Evolutionary conservation across 169 alveolate genomes (phyloP), one percentile per base, ranked within the genome.

Genomic region (Plasmodium knowlesi): DNA sequence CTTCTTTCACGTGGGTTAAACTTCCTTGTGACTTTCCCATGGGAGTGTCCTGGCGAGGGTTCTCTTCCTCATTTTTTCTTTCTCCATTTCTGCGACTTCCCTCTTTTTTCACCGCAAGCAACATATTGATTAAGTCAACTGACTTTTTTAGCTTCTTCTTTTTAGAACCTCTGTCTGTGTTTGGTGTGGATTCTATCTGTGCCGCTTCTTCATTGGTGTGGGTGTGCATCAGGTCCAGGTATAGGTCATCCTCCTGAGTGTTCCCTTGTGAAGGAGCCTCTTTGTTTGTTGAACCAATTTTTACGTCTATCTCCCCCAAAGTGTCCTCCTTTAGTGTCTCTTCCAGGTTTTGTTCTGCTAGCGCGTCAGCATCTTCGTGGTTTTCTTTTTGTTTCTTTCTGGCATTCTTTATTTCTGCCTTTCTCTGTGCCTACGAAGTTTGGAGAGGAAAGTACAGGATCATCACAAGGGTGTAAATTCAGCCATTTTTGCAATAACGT

Each of bases 401-500:
- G 46, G 85, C 79, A 37, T 73, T 86, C 70, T 76, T 86, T 6
- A 86, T 74, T 53, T 86, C 85, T 10, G 93, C 85, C 25, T 53
- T 86, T 57, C 93, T 86, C 39, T 86, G 88, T 5, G 93, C 93
- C 93, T 86, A 12, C 10, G 41, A 70, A 8, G 82, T 1, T 5
- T 39, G 74, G 53, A 10, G 34, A 32, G 37, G 53, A 53, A 19
- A 41, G 61, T 28, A 50, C 10, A 1, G 28, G 37, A 25, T 28
- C 14, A 43, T 16, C 30, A 43, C 34, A 25, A 82, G 10, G 41
- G 9, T 32, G 39, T 30, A 25, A n/a, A 82, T 9, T 37, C 12
- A 82, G 28, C 8, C 39, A 37, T 32, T 54, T 19, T 25, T 67
- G 39, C 41, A 67, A 50, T 50, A 5, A 4, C 0, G 2, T 12